phyloP scores from a whole-genome alignment of 1,284 basidiomycete species.

The Leucoagaricus sp. region DNA sequence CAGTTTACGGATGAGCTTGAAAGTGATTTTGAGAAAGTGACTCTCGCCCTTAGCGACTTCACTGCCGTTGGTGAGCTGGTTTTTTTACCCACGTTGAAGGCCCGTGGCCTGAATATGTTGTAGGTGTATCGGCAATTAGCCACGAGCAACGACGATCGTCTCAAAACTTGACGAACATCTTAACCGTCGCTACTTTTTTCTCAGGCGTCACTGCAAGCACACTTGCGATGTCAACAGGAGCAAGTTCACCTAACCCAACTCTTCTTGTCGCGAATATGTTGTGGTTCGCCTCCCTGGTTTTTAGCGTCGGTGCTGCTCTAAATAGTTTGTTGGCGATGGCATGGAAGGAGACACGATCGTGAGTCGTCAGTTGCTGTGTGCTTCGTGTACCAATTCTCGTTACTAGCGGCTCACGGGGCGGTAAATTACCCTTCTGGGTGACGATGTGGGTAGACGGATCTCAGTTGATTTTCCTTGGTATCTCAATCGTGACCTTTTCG shows the following conservation, averaged over 20 bases:
- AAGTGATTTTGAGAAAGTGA: neutral
- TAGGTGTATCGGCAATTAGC: slow-evolving; percentile 4
- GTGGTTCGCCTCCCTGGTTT: slow-evolving; percentile 4
- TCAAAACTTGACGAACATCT: neutral
- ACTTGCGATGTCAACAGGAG: neutral
- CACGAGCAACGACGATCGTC: neutral
- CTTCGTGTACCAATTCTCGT: no score
- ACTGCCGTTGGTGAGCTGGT: slow-evolving; percentile 3
- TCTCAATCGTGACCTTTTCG: slow-evolving; percentile 73
- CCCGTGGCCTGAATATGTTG: neutral
- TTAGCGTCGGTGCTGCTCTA: slow-evolving; percentile 1
- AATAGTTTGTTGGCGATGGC: slow-evolving; percentile 5
- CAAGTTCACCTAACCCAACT: neutral
- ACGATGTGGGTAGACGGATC: slow-evolving; percentile 68
- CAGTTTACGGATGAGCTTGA: slow-evolving; percentile 1
- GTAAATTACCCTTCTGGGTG: slow-evolving; percentile 64
- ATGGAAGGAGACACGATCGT: neutral
- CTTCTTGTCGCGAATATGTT: neutral
- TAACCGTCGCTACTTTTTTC: slow-evolving; percentile 3
- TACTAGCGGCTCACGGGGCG: slow-evolving; percentile 52
- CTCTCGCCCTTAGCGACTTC: neutral
- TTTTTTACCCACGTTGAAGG: no score
- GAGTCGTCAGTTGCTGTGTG: neutral
- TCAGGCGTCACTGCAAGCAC: slow-evolving; percentile 2
- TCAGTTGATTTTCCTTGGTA: slow-evolving; percentile 69